phyloP scores from a whole-genome alignment of 805 yeast genomes.

The Brettanomyces custersianus region DNA sequence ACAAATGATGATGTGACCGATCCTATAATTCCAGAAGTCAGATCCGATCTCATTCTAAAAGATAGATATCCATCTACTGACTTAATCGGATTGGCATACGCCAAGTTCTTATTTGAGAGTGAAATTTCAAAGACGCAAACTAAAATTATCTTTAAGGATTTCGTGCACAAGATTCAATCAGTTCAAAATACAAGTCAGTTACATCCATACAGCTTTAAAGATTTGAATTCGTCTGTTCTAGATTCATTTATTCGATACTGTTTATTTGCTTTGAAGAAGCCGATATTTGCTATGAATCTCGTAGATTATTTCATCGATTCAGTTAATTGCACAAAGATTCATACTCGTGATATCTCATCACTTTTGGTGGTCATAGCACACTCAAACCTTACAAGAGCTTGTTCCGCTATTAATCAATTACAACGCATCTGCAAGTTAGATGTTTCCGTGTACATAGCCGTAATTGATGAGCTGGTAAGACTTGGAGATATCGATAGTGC shows the following conservation, averaged over 20 bases:
- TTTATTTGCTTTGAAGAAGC: conserved; percentile 3
- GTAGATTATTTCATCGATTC: background rate
- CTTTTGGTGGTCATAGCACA: background rate
- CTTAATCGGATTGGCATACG: background rate
- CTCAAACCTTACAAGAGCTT: background rate
- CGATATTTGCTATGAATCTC: conserved; percentile 6
- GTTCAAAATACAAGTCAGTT: background rate
- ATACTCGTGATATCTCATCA: background rate
- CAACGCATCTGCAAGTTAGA: conserved; percentile 4
- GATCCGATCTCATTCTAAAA: background rate
- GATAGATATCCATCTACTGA: background rate
- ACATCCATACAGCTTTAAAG: conserved; percentile 3
- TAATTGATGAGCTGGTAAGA: conserved; percentile 11
- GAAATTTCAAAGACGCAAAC: conserved; percentile 1
- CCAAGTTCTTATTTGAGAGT: background rate
- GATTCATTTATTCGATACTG: background rate
- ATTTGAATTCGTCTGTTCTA: background rate
- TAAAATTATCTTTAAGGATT: background rate
- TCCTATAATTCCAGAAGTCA: background rate
- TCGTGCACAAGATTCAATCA: background rate
- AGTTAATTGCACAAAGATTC: background rate
- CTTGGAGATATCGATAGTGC: conserved; percentile 14
- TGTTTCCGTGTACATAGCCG: conserved; percentile 9
- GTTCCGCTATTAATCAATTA: background rate
- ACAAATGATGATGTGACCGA: background rate